Conservation (phyloP, 805 yeast species). For the Grigorovia yakushimaensis region DNA sequence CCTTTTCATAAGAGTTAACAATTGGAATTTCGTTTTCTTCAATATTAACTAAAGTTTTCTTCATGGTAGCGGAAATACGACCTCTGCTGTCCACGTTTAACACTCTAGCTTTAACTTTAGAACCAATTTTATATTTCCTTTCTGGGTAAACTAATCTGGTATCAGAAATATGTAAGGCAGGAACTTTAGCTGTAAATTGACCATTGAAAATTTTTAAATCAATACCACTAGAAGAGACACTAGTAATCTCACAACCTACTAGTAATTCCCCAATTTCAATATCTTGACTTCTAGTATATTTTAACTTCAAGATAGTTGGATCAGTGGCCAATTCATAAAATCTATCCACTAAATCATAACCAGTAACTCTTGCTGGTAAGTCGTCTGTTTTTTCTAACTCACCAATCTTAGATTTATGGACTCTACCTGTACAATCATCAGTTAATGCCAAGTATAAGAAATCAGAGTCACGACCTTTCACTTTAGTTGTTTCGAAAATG, state of each 20-base stretch:
- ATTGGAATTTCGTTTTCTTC: conserved; percentile 29
- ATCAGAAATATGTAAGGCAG: conserved; percentile 72
- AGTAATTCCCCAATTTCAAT: conserved; percentile 66
- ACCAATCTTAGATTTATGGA: conserved; percentile 65
- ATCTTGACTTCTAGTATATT: conserved; percentile 60
- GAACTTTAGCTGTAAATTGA: conserved; percentile 65
- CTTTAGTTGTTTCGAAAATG: conserved; percentile 39
- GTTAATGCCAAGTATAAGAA: conserved; percentile 53
- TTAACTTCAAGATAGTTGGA: conserved; percentile 49
- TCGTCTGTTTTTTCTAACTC: conserved; percentile 47
- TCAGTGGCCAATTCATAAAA: conserved; percentile 60
- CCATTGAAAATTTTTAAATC: conserved; percentile 51
- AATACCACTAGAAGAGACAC: conserved; percentile 55
- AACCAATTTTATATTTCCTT: conserved; percentile 79
- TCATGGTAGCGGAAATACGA: conserved; percentile 57
- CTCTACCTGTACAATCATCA: conserved; percentile 53
- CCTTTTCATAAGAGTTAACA: conserved; percentile 40
- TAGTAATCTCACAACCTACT: conserved; percentile 45
- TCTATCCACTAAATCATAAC: conserved; percentile 59
- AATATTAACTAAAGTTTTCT: conserved; percentile 67
- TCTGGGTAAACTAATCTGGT: conserved; percentile 80
- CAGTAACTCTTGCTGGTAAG: conserved; percentile 70
- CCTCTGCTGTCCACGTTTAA: conserved; percentile 39
- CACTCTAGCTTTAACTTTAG: conserved; percentile 69
- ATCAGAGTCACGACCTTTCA: conserved; percentile 49